Conservation (phyloP, 2,329 filamentous ascomycete genomes). For the Colletotrichum eleusines region DNA sequence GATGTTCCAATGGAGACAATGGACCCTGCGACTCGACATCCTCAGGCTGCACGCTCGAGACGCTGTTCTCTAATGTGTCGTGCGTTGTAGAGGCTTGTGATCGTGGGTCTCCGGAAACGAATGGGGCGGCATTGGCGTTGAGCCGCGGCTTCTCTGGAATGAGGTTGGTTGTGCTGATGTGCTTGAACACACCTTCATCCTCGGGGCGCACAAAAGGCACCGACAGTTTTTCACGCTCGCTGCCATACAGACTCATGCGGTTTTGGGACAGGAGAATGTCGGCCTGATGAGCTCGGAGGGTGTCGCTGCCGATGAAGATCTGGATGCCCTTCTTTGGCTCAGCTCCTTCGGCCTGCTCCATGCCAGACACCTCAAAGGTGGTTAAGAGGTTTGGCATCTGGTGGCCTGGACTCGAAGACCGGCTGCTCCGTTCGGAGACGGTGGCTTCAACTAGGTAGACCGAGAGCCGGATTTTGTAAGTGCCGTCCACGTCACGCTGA, state of each 20-base stretch:
- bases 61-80: constrained; percentile 41
- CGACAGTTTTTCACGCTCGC: constrained; percentile 86
- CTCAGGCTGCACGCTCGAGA: constrained; percentile 47
- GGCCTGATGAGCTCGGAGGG: constrained; percentile 85
- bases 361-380: constrained; percentile 79
- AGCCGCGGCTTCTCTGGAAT: constrained; percentile 68
- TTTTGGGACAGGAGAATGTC: constrained; percentile 95
- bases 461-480: constrained; percentile 78
- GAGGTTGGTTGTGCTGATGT: constrained; percentile 74
- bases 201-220: constrained; percentile 95
- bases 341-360: constrained; percentile 62
- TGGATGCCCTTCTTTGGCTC: constrained; percentile 76
- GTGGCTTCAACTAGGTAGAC: constrained; percentile 94
- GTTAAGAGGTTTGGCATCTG: constrained; percentile 86
- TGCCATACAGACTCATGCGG: constrained; percentile 86
- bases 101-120: constrained; percentile 54
- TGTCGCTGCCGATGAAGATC: constrained; percentile 91
- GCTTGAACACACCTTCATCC: constrained; percentile 83
- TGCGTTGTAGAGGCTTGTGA: constrained; percentile 42
- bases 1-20: constrained; percentile 53
- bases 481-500: constrained; percentile 73
- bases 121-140: constrained; percentile 64
- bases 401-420: constrained; percentile 77
- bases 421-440: constrained; percentile 79
- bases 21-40: constrained; percentile 46